Evolutionary conservation across 441 rosid genomes (phyloP).

Genomic region (Populus hybrid): DNA sequence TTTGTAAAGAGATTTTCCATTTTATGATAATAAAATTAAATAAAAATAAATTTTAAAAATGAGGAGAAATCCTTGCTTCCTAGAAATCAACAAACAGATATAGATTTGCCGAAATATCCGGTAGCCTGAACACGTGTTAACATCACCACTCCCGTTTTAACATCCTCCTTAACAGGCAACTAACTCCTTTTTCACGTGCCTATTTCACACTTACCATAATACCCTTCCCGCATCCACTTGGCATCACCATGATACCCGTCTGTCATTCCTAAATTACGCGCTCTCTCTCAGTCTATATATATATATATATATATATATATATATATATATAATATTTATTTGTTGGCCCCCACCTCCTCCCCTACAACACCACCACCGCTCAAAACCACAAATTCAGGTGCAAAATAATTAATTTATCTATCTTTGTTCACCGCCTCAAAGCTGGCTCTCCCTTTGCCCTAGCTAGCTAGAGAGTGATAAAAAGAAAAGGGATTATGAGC

Average conservation of each 20-base stretch:
- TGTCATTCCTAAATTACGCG: no score
- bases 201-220: not conserved
- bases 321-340: no score
- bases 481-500: slow-evolving; percentile 32
- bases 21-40: no score
- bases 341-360: not conserved
- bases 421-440: not conserved
- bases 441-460: not conserved
- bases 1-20: no score
- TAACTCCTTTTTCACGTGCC: not conserved
- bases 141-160: not conserved
- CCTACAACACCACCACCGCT: not conserved
- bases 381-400: not conserved
- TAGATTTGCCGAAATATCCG: slow-evolving; percentile 12
- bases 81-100: slow-evolving; percentile 6
- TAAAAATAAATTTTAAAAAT: no score
- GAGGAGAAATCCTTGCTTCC: slow-evolving; percentile 1
- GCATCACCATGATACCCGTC: not conserved
- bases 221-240: not conserved
- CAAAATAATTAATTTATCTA: not conserved
- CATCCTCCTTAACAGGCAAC: slow-evolving; percentile 6
- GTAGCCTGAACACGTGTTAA: not conserved
- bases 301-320: no score
- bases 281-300: no score
- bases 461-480: not conserved